Conservation (phyloP, 768 basidiomycete genomes). For the Podaxis pistillaris region DNA sequence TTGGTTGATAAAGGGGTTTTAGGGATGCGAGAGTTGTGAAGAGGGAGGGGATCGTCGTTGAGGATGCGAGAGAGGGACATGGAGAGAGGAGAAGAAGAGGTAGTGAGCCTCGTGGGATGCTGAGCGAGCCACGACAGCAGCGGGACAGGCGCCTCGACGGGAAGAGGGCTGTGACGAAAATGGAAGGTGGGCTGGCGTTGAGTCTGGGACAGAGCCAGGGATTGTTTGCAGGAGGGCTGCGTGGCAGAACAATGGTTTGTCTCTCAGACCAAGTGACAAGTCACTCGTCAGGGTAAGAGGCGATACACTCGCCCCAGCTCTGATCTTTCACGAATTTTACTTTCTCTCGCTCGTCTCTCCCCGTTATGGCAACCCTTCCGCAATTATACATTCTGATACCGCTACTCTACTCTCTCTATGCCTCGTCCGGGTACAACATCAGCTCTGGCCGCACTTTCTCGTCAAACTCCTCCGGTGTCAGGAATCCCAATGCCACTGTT, state of each 20-base stretch:
- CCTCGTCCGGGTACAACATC: slow-evolving; percentile 73
- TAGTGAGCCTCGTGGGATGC: slow-evolving; percentile 36
- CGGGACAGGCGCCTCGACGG: slow-evolving; percentile 18
- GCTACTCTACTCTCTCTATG: slow-evolving; percentile 17
- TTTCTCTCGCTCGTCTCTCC: slow-evolving; percentile 3
- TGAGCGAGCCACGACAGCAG: slow-evolving; percentile 24
- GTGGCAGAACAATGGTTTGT: background rate
- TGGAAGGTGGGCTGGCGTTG: slow-evolving; percentile 16
- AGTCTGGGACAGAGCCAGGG: slow-evolving; percentile 3
- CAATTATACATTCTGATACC: slow-evolving; percentile 20
- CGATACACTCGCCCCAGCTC: slow-evolving; percentile 1
- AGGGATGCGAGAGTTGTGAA: slow-evolving; percentile 28
- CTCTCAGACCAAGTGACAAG: slow-evolving; percentile 6
- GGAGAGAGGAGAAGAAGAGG: slow-evolving; percentile 20
- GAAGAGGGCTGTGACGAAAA: slow-evolving; percentile 12
- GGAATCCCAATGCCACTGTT: slow-evolving; percentile 80
- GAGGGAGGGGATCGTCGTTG: slow-evolving; percentile 62
- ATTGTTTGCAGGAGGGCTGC: background rate
- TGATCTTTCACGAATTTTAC: slow-evolving; percentile 8
- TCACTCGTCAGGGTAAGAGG: slow-evolving; percentile 10
- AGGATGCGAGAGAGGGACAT: slow-evolving; percentile 83
- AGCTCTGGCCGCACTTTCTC: slow-evolving; percentile 88
- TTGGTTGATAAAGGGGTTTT: slow-evolving; percentile 28
- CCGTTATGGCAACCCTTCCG: slow-evolving; percentile 14
- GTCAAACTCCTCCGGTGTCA: slow-evolving; percentile 92